Base-by-base conservation (phyloP, 2,329 filamentous ascomycete species). In the Cercospora nicotianae region DNA sequence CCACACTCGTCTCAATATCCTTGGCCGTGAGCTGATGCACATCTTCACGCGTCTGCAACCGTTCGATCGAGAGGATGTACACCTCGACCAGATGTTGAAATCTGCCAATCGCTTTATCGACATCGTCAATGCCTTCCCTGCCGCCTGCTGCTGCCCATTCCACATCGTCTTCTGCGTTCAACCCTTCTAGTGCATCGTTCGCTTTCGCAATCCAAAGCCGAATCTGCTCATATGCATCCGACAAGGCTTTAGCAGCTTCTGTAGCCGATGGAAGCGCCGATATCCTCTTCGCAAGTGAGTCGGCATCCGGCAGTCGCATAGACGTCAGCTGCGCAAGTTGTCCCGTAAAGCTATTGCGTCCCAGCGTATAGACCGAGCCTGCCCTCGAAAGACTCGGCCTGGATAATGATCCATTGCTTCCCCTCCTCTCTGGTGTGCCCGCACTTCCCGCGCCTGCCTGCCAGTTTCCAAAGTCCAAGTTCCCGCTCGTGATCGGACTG, bases 91-190 rank as follows among this genome's bases (percentile, higher is more conserved):
- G 84, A 62, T 90, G 88, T 77, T 97, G 93, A 75, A 98, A 99
- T 60, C 91, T 89, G 42, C 86, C 83, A 69, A 98, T 94, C 23
- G 94, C 87, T 62, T 83, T 83, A 70, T 90, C 87, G 3, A 89
- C 87, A 64, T 88, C 87, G 61, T 89, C 89, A 39, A 94, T 83
- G 2, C 92, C 92, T 79, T 94, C 91, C 69, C 91, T 85, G 2
- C 95, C 95, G 63, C 93, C 95, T 1, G 94, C 94, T 2, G 95
- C 87, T 8, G 88, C 94, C 95, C 95, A 99, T 79, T 98, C 94
- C 16, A 98, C 93, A 77, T 99, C 95, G 78, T 98, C 95, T 70
- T 98, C 94, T 63, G 94, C 93, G 78, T 98, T 93, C 51, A 99
- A 83, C 5, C 94, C 94, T 64, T 87, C 87, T 63, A 99, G 89